Base-by-base conservation (phyloP, 2,329 filamentous ascomycete species). In the Alternaria arborescens region DNA sequence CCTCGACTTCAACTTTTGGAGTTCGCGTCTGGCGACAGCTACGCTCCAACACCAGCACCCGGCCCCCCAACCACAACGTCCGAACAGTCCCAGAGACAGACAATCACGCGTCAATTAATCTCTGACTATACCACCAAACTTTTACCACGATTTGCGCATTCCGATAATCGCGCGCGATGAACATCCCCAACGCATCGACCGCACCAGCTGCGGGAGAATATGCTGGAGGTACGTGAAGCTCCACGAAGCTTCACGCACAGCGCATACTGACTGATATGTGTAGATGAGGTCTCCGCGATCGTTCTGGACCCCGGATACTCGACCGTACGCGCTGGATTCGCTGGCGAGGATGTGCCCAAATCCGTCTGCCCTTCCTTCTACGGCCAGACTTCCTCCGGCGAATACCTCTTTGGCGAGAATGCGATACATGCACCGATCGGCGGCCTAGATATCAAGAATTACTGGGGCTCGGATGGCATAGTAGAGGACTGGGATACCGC, bases 401-500 rank as follows among this genome's bases (percentile, higher is more conserved):
- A 85, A 65, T 80, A 85, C 32, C 79, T 95, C 60, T 98, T 94
- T 73, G 95, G 95, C 81, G 96, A 99, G 77, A 94, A 97, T 79
- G 89, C 90, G 67, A 89, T 97, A 64, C 88, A 91, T 74, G 88
- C 92, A 46, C 91, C 94, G 14, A 87, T 89, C 65, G 84, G 87
- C 55, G 86, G 89, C 62, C 86, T 97, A 69, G 91, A 97, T 69
- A 90, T 98, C 66, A 89, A 90, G 79, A 98, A 97, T 81, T 95
- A 97, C 68, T 96, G 97, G 87, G 89, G 89, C 73, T 87, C 87
- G 71, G 94, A 97, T 72, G 93, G 92, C 73, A 87, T 94, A 52
- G 95, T 99, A 48, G 92, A 97, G 78, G 94, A 99, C 79, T 99
- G 95, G 95, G 95, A 99, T 67, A 89, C 90, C 50, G 94, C 94